phyloP scores from a whole-genome alignment of 768 basidiomycete genomes.

The Lactarius deliciosus region DNA sequence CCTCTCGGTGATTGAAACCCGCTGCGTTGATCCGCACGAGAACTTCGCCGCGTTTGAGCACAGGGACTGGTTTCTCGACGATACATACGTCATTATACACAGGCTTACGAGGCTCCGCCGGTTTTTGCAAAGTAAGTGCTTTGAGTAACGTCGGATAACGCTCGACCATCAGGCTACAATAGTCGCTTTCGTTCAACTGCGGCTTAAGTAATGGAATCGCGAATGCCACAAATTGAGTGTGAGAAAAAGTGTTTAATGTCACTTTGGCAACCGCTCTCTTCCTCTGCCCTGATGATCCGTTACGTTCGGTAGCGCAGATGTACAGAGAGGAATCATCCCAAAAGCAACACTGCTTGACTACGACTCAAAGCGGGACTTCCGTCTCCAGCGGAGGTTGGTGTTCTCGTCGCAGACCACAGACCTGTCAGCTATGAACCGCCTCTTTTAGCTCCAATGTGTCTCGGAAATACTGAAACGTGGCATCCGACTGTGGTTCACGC shows the following conservation, averaged over 20 bases:
- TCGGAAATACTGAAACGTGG: conserved; percentile 9
- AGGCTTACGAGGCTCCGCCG: conserved; percentile 33
- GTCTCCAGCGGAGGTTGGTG: background rate
- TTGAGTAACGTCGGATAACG: conserved; percentile 4
- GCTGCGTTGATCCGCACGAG: conserved; percentile 68
- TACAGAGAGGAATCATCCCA: background rate
- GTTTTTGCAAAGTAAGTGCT: conserved; percentile 7
- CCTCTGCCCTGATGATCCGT: conserved; percentile 14
- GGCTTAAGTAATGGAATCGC: background rate
- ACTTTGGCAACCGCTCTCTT: background rate
- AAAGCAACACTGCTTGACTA: background rate
- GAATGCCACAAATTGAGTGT: background rate
- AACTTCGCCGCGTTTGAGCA: conserved; percentile 55
- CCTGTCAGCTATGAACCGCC: conserved; percentile 2
- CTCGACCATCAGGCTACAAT: no score
- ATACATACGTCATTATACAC: conserved; percentile 58
- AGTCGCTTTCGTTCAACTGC: no score
- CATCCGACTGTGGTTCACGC: background rate
- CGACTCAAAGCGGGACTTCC: background rate
- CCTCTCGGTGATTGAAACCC: conserved; percentile 74
- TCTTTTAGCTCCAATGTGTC: conserved; percentile 2
- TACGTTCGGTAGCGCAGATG: background rate
- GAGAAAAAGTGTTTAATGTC: background rate
- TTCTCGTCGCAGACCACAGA: background rate
- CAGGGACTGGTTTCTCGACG: conserved; percentile 49